A percentile compares a stretch with the other conserved stretches of the same genome.
phyloP scores from a whole-genome alignment of 345 rosid genomes.

The Brassica carinata region DNA sequence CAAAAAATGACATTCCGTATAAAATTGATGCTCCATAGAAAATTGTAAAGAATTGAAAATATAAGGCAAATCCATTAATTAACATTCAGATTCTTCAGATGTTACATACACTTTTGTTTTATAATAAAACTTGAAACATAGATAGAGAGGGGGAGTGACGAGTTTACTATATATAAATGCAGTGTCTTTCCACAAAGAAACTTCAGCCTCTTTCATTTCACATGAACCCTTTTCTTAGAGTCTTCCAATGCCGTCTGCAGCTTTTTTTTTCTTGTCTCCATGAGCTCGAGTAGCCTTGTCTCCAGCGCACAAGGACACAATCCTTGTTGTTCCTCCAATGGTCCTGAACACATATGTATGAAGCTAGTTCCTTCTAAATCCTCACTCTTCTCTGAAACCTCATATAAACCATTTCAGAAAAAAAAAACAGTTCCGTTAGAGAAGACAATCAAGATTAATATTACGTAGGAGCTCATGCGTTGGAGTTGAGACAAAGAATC shows the following conservation, averaged over 20 bases:
- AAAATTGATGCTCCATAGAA: background rate
- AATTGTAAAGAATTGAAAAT: background rate
- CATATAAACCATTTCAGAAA: no score
- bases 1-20: background rate
- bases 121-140: no score
- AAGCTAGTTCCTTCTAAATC: no score
- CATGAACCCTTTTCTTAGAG: conserved; percentile 46
- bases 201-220: conserved; percentile 69
- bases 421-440: background rate
- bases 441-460: background rate
- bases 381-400: no score
- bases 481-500: background rate
- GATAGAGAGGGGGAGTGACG: conserved; percentile 36
- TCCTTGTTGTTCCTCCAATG: conserved; percentile 6
- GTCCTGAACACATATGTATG: conserved; percentile 18
- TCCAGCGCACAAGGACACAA: conserved; percentile 34
- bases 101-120: background rate
- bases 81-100: conserved; percentile 8
- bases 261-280: conserved; percentile 67
- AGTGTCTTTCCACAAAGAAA: conserved; percentile 78
- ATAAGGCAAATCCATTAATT: background rate
- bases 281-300: conserved; percentile 62
- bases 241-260: conserved; percentile 57
- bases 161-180: conserved; percentile 42
- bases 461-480: background rate